Evolutionary conservation across 192 early-diverging fungal genomes (phyloP).

Genomic region (Spinellus fusiger): DNA sequence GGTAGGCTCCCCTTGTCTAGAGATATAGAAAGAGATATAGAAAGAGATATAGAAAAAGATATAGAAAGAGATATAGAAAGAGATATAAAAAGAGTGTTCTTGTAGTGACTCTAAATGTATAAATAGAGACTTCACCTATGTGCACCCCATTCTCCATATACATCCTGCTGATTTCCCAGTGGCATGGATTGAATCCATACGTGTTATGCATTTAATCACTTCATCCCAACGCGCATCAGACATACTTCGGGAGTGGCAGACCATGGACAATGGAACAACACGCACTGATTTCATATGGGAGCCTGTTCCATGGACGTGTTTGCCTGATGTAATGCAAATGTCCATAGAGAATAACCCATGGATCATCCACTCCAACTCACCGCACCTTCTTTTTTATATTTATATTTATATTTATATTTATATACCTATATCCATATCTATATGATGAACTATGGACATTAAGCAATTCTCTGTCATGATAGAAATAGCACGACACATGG

Average conservation of each 20-base stretch:
- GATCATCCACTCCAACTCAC: too few relatives aligned
- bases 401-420: not conserved
- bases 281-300: constrained; percentile 37
- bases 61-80: too few relatives aligned
- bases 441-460: not conserved
- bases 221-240: constrained; percentile 23
- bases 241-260: constrained; percentile 25
- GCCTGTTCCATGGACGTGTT: constrained; percentile 30
- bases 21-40: too few relatives aligned
- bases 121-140: constrained; percentile 29
- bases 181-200: constrained; percentile 23
- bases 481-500: constrained; percentile 16
- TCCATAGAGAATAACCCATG: not conserved
- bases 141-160: constrained; percentile 32
- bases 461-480: not conserved
- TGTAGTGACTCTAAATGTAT: not conserved
- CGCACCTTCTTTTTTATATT: not conserved
- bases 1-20: not conserved
- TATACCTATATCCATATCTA: not conserved
- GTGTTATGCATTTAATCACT: constrained; percentile 33
- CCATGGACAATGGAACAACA: constrained; percentile 6
- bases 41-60: too few relatives aligned
- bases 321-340: constrained; percentile 13
- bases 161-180: constrained; percentile 26
- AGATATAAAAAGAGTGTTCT: not conserved